Conservation (phyloP, 2,329 filamentous ascomycete species). For the Fusarium torulosum region DNA sequence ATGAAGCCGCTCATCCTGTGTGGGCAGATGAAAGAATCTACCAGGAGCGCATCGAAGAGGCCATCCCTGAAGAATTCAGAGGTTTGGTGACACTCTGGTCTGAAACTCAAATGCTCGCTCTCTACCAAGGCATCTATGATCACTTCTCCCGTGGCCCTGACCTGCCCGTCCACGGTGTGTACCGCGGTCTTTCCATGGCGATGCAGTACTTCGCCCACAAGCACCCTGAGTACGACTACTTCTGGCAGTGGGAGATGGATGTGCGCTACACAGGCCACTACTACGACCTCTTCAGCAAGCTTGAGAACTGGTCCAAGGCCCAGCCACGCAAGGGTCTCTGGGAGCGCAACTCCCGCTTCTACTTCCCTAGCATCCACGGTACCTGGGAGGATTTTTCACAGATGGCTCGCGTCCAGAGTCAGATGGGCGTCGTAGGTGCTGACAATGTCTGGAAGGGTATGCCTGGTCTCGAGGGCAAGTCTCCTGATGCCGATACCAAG, state of each 20-base stretch:
- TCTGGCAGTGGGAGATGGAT: slow-evolving; percentile 98
- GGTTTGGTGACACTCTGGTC: slow-evolving; percentile 94
- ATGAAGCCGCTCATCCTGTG: slow-evolving; percentile 78
- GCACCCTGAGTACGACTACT: slow-evolving; percentile 90
- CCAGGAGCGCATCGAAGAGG: slow-evolving; percentile 73
- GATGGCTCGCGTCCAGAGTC: slow-evolving; percentile 80
- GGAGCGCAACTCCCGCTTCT: slow-evolving; percentile 84
- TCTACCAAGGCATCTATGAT: slow-evolving; percentile 90
- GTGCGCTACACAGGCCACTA: slow-evolving; percentile 91
- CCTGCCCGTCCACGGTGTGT: slow-evolving; percentile 89
- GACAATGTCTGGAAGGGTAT: slow-evolving; percentile 76
- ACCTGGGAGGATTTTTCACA: slow-evolving; percentile 82
- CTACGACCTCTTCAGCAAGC: slow-evolving; percentile 78
- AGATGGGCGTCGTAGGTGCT: slow-evolving; percentile 73
- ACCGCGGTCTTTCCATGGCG: slow-evolving; percentile 92
- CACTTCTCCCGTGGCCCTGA: slow-evolving; percentile 74
- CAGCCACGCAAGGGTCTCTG: slow-evolving; percentile 85
- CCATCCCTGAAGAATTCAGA: slow-evolving; percentile 85
- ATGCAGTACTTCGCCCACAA: slow-evolving; percentile 92
- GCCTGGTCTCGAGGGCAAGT: slow-evolving; percentile 57
- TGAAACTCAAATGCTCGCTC: slow-evolving; percentile 88
- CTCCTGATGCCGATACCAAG: slow-evolving; percentile 50
- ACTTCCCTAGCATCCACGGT: slow-evolving; percentile 80
- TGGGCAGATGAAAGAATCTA: slow-evolving; percentile 81
- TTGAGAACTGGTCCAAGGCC: slow-evolving; percentile 75